Base-by-base conservation (phyloP, 2,329 filamentous ascomycete genomes). In the Talaromyces sp. region DNA sequence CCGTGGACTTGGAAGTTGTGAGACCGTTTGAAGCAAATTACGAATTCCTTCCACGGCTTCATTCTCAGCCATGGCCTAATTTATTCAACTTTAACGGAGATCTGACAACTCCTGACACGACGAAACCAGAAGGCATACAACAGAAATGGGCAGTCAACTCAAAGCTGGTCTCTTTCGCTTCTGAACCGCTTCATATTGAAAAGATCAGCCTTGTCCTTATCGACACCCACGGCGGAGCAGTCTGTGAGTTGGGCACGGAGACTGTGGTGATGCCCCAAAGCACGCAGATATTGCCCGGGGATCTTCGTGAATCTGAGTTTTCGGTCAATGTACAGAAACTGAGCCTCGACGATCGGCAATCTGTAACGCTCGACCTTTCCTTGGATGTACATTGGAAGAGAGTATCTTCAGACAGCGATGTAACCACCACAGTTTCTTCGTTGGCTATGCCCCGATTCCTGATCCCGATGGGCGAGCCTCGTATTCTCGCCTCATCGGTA, bases 21-120 rank as follows among this genome's bases (percentile, higher is more conserved):
- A 88, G 87, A 56, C 92, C 93, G 0, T 98, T 99, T 68, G 92
- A 96, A 76, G 91, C 92, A 17, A 95, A 90, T 69, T 97, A 96
- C 73, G 91, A 96, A 64, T 86, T 98, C 64, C 82, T 88, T 13
- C 92, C 95, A 11, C 85, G 89, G 10, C 80, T 96, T 3, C 89
- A 97, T 73, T 75, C 83, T 0, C 88, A 89, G 55, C 81, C 86
- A 2, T 99, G 95, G 93, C 93, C 95, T 1, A 92, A 88, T 72
- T 87, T 96, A 68, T 99, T 98, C 74, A 82, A 87, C 58, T 79
- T 84, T 19, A 82, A 86, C 36, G 73, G 78, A 13, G 68, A 73
- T 11, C 60, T 76, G 17, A 68, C 73, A 3, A 70, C 70, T 22
- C 66, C 68, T 32, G 59, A 66, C 22, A 63, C 64, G 4, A 62